Evolutionary conservation across 176 grass and related monocot species (phyloP), one percentile per base, ranked within the genome.

Genomic region (Aegilops bicornis): DNA sequence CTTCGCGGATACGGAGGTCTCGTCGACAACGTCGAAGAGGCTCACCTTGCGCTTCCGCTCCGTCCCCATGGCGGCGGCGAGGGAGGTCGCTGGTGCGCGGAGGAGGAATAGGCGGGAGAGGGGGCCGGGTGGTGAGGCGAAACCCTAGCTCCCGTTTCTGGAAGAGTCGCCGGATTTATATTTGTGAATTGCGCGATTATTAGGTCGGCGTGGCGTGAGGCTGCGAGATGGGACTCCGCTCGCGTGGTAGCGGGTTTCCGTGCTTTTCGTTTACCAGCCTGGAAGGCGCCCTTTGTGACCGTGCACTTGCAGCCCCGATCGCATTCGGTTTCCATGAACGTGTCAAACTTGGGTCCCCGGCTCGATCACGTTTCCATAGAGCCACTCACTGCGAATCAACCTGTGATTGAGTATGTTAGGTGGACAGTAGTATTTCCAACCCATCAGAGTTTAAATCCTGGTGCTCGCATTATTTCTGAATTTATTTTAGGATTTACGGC

Each of bases 21-120:
- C 86, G 73, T 94, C 90, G 14, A 94, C 92, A 59, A 99, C 97
- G 83, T 99, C 97, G 76, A 99, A 96, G 42, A 99, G 92, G 79
- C 97, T 99, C 66, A 99, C 97, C 89, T 99, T 96, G 64, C 97
- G 88, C 90, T 99, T 99, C 86, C 96, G 87, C 77, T 95, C 95
- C 77, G 95, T 95, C 79, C 84, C 86, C 95, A 98, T 98, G 87
- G 35, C 40, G 70, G 50, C 81, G 84, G 73, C 79, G 19, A 59
- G 22, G 10, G 64, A 3, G 64, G 66, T 17, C 16, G 56, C 15
- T 43, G 25, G 78, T 40, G 40, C 30, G 73, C 79, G 23, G 29
- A 39, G 32, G 39, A 2, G 64, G 32, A 36, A 35, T 69, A 8
- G 72, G 69, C 71, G 70, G 76, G 80, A 70, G 85, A 27, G 30